A percentile compares a stretch with the other conserved stretches of the same genome.
Conservation (phyloP, 352 stramenopile genomes). For the Phytophthora pistaciae region DNA sequence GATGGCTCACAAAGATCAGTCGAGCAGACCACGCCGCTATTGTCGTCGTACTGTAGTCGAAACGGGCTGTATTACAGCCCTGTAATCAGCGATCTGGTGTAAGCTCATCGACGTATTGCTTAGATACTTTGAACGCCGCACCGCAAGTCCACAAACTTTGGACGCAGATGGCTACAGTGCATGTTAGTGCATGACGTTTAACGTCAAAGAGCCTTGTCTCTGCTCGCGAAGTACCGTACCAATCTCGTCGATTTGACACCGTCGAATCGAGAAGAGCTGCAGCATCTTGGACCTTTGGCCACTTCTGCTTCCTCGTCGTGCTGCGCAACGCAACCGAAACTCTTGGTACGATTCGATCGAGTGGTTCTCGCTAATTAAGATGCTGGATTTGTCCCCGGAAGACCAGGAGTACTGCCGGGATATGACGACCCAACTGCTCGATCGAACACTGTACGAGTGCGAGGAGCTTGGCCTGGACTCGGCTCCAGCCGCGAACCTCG, state of each 20-base stretch:
- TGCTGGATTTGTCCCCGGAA: conserved; percentile 22
- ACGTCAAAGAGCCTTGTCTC: neutral
- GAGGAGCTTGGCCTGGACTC: conserved; percentile 25
- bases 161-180: neutral
- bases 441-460: conserved; percentile 31
- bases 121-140: neutral
- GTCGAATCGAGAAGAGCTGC: conserved; percentile 9
- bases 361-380: conserved; percentile 14
- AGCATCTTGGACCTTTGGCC: conserved; percentile 10
- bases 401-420: conserved; percentile 27
- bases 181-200: neutral
- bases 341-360: conserved; percentile 4
- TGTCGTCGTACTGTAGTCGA: neutral
- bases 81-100: neutral
- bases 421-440: conserved; percentile 27
- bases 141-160: neutral
- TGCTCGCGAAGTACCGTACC: neutral
- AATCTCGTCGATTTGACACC: neutral
- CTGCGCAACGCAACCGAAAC: neutral
- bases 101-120: neutral
- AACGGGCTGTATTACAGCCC: neutral
- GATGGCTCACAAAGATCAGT: neutral
- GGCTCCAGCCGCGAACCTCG: neutral
- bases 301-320: conserved; percentile 4
- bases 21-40: neutral